Percentiles rank a stretch among this genome's conserved stretches.
These are phyloP conservation scores for Alternaria gaisen DNA, from an alignment of 2,329 filamentous ascomycete species.

Conservation along the genomic window DNA sequence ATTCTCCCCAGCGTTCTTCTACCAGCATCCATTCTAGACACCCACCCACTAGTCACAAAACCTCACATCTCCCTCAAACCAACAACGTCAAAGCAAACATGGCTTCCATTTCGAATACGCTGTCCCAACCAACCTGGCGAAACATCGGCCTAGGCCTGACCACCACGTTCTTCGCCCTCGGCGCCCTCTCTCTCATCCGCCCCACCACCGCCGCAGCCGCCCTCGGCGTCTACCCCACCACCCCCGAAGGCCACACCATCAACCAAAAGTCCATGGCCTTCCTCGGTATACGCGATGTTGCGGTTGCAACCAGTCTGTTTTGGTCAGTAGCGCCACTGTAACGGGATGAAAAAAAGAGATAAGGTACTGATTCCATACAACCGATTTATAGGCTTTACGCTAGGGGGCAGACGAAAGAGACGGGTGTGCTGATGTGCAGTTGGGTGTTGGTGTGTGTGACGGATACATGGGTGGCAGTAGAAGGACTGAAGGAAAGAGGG, in stretches of 20 bases:
- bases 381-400: background rate
- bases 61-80: too few relatives aligned
- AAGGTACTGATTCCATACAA: too few relatives aligned
- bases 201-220: background rate
- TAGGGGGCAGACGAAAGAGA: background rate
- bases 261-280: conserved; percentile 16
- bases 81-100: background rate
- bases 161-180: conserved; percentile 14
- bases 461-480: background rate
- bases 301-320: conserved; percentile 4
- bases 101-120: background rate
- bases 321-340: background rate
- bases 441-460: background rate
- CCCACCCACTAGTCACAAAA: too few relatives aligned
- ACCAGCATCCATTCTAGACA: background rate
- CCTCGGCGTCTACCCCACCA: conserved; percentile 11
- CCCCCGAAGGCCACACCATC: conserved; percentile 8
- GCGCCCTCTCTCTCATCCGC: background rate
- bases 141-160: conserved; percentile 14
- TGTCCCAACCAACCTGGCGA: conserved; percentile 7
- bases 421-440: background rate
- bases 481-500: background rate
- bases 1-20: background rate
- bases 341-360: too few relatives aligned
- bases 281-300: conserved; percentile 19